Base-by-base conservation (phyloP, 106 monocot genomes). In the Xerophyta viscosa region DNA sequence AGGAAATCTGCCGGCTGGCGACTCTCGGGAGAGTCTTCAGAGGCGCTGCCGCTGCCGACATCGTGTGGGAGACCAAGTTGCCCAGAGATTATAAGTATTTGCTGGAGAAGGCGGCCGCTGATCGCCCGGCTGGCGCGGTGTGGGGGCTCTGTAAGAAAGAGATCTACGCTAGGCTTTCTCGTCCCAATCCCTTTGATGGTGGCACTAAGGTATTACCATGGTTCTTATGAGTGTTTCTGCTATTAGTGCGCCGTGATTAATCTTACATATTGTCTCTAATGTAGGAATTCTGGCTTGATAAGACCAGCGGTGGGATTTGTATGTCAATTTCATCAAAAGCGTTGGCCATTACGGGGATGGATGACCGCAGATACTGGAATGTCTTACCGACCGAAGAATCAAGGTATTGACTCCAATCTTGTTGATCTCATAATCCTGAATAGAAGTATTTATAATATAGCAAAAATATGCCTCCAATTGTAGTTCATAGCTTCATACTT, bases 201-300 rank as follows among this genome's bases (percentile, higher is more conserved):
- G 81, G 78, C 27, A 73, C 54, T 11, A 91, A 82, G 78, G 91
- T 86, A n/a, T n/a, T n/a, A n/a, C n/a, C n/a, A n/a, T n/a, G n/a
- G n/a, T 33, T 33, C 10, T 33, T 6, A 33, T 33, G 33, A 10
- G 33, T 4, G 14, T 44, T 17, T 11, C 1, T 44, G 9, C 19
- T 8, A 8, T 52, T 12, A 3, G n/a, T 29, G 6, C 12, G 51
- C 9, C 29, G n/a, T n/a, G n/a, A n/a, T n/a, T n/a, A n/a, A n/a
- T n/a, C n/a, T n/a, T n/a, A n/a, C n/a, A n/a, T n/a, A n/a, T n/a
- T n/a, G n/a, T n/a, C n/a, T n/a, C n/a, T n/a, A n/a, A 5, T 17
- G 33, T 19, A 58, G 57, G 57, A 58, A n/a, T 42, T 58, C n/a
- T 58, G 57, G 57, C 27, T 58, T 24, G 42, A 58, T 0, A 58